phyloP scores from a whole-genome alignment of 805 yeast genomes.

The Candida chilensis region DNA sequence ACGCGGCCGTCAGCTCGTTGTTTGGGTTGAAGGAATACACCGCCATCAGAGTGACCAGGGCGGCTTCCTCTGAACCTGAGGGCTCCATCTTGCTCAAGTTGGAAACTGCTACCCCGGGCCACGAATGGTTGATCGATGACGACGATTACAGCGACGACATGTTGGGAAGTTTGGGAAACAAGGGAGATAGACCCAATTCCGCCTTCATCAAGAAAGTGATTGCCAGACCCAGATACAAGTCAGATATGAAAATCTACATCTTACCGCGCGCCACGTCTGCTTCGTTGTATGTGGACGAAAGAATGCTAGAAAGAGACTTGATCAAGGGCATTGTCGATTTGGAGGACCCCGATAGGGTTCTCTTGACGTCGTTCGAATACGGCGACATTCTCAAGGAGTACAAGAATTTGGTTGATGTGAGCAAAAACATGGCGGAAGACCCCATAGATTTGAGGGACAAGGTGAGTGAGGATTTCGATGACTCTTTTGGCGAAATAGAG shows the following conservation, averaged over 20 bases:
- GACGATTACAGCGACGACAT: constrained; percentile 27
- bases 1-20: constrained; percentile 33
- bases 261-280: constrained; percentile 30
- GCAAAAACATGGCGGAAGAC: too few relatives aligned
- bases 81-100: constrained; percentile 44
- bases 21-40: constrained; percentile 34
- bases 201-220: constrained; percentile 45
- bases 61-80: constrained; percentile 41
- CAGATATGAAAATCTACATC: constrained; percentile 53
- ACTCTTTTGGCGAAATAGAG: too few relatives aligned
- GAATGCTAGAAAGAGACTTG: constrained; percentile 43
- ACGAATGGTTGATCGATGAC: constrained; percentile 39
- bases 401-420: too few relatives aligned
- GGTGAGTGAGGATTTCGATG: too few relatives aligned
- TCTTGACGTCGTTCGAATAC: constrained; percentile 4
- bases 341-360: constrained; percentile 6
- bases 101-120: constrained; percentile 49
- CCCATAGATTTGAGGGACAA: too few relatives aligned
- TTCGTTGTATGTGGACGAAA: constrained; percentile 36
- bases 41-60: constrained; percentile 41
- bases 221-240: constrained; percentile 55
- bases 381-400: too few relatives aligned
- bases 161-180: constrained; percentile 24
- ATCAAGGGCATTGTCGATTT: constrained; percentile 37
- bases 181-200: constrained; percentile 34